Evolutionary conservation across 345 rosid genomes (phyloP).

Genomic region (Microcos paniculata): DNA sequence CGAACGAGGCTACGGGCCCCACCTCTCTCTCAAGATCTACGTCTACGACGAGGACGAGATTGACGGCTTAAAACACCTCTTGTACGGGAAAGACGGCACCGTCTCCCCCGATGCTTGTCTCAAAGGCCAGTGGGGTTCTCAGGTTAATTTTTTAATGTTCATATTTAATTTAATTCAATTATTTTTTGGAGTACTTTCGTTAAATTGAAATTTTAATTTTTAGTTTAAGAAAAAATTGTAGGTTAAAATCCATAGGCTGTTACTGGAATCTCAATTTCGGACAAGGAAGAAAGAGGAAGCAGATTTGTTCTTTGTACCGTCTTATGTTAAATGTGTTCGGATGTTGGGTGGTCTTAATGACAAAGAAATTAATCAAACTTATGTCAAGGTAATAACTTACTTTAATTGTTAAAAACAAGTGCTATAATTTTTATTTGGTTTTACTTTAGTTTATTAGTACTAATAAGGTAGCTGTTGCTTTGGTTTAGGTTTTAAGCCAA

Average conservation of each 20-base stretch:
- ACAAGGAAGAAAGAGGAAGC: conserved; percentile 79
- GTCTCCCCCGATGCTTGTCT: conserved; percentile 58
- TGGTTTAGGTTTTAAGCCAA: conserved; percentile 71
- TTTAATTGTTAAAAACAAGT: background rate
- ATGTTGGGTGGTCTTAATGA: conserved; percentile 94
- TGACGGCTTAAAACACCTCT: conserved; percentile 62
- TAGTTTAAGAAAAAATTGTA: conserved; percentile 15
- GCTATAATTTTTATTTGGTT: background rate
- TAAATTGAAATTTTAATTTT: background rate
- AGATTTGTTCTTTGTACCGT: conserved; percentile 91
- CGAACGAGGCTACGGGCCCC: conserved; percentile 58
- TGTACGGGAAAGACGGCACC: conserved; percentile 73
- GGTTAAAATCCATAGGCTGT: conserved; percentile 83
- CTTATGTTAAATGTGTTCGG: conserved; percentile 85
- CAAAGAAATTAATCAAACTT: conserved; percentile 81
- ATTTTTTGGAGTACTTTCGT: background rate
- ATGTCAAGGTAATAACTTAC: conserved; percentile 59
- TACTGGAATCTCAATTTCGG: conserved; percentile 64
- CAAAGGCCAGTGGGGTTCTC: conserved; percentile 97
- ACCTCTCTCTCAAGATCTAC: conserved; percentile 70
- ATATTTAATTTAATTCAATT: background rate
- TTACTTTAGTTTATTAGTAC: background rate
- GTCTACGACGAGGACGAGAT: conserved; percentile 86
- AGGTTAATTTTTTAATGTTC: conserved; percentile 40
- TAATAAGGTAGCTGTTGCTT: background rate